These are phyloP conservation scores for Tuber magnatum DNA, from an alignment of 495 filamentous ascomycete genomes.

Conservation along the genomic window DNA sequence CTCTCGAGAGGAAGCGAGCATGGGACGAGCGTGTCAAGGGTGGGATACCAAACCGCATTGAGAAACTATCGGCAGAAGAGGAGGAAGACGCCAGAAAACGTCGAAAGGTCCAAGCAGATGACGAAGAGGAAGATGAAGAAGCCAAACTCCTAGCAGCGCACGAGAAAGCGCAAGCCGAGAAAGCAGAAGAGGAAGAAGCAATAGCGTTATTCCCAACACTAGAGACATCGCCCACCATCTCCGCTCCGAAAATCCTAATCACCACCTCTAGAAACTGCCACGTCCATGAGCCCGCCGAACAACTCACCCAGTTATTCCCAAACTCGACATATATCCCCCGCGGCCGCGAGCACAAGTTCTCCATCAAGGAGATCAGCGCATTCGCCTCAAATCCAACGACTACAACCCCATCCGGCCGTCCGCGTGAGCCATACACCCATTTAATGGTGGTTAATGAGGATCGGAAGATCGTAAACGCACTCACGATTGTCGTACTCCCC, in stretches of 20 bases:
- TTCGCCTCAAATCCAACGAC: slow-evolving; percentile 67
- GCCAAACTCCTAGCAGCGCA: slow-evolving; percentile 41
- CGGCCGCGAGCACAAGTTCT: slow-evolving; percentile 74
- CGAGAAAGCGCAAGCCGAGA: slow-evolving; percentile 26
- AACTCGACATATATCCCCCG: slow-evolving; percentile 82
- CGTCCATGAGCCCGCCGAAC: slow-evolving; percentile 70
- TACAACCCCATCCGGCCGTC: slow-evolving; percentile 12
- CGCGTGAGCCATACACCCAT: slow-evolving; percentile 54
- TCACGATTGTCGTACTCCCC: slow-evolving; percentile 78
- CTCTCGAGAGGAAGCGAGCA: slow-evolving; percentile 78
- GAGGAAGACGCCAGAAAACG: slow-evolving; percentile 30
- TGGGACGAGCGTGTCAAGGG: slow-evolving; percentile 82
- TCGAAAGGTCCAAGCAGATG: slow-evolving; percentile 43
- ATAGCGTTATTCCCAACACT: slow-evolving; percentile 61
- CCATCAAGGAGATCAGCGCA: slow-evolving; percentile 76
- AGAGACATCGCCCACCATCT: slow-evolving; percentile 47
- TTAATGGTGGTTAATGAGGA: slow-evolving; percentile 79
- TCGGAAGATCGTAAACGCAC: slow-evolving; percentile 64
- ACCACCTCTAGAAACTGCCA: slow-evolving; percentile 81
- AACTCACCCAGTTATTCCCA: slow-evolving; percentile 73
- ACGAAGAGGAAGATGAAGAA: slow-evolving; percentile 55
- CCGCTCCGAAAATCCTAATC: slow-evolving; percentile 69
- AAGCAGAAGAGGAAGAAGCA: slow-evolving; percentile 41
- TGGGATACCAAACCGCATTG: slow-evolving; percentile 62
- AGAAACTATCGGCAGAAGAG: slow-evolving; percentile 1